These are phyloP conservation scores for Calcarisporium arbuscula DNA, from an alignment of 2,329 filamentous ascomycete genomes.

Conservation along the genomic window DNA sequence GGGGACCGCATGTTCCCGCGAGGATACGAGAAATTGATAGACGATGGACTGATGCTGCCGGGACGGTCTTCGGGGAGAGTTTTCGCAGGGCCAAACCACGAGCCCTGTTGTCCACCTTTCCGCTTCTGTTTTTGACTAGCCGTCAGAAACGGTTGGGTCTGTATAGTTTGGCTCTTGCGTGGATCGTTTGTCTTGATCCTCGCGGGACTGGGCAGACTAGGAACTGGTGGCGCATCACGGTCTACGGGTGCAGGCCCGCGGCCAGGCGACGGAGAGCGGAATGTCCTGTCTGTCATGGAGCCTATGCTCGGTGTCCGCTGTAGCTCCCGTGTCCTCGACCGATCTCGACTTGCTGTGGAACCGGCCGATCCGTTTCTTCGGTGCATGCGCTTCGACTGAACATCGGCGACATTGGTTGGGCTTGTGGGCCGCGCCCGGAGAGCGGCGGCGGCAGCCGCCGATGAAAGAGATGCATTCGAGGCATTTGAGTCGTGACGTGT, in stretches of 20 bases:
- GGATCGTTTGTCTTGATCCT: slow-evolving; percentile 12
- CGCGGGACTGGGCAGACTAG: slow-evolving; percentile 51
- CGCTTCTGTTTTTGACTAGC: slow-evolving; percentile 46
- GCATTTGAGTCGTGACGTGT: slow-evolving; percentile 58
- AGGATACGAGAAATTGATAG: slow-evolving; percentile 57
- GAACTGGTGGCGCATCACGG: slow-evolving; percentile 64
- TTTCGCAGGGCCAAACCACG: slow-evolving; percentile 44
- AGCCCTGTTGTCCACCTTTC: slow-evolving; percentile 30
- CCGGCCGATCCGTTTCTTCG: slow-evolving; percentile 67
- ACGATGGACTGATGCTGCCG: slow-evolving; percentile 43
- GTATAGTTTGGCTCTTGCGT: slow-evolving; percentile 33
- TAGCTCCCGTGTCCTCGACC: slow-evolving; percentile 40
- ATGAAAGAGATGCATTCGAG: slow-evolving; percentile 64
- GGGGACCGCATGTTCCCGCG: slow-evolving; percentile 21
- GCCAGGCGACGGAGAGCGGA: slow-evolving; percentile 66
- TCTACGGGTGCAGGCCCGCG: slow-evolving; percentile 33
- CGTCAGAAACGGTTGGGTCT: slow-evolving; percentile 43
- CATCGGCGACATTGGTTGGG: slow-evolving; percentile 71
- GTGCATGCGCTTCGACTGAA: slow-evolving; percentile 80
- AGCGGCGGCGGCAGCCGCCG: slow-evolving; percentile 80
- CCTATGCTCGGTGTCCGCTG: slow-evolving; percentile 62
- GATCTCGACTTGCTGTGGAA: slow-evolving; percentile 50
- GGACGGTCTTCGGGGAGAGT: slow-evolving; percentile 28
- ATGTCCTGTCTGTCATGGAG: slow-evolving; percentile 86
- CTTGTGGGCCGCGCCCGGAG: slow-evolving; percentile 71